Percentiles rank a stretch among this genome's conserved stretches.
Evolutionary conservation across 441 rosid genomes (phyloP).

Genomic region (Dalechampia spathulata): DNA sequence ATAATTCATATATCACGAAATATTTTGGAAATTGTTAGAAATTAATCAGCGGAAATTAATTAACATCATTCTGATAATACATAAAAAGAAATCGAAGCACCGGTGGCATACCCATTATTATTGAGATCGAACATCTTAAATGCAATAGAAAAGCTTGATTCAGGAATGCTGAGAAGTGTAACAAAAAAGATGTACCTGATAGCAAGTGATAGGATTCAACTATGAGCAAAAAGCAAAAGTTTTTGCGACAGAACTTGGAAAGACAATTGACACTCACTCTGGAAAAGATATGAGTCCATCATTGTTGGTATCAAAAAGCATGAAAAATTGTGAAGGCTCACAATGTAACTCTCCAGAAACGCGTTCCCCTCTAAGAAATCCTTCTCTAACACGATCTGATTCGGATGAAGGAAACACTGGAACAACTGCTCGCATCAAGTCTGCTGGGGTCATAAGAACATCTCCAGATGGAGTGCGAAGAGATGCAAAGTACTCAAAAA

Average conservation of each 20-base stretch:
- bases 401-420: constrained; percentile 94
- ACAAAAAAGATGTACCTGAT: constrained; percentile 85
- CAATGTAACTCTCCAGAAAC: constrained; percentile 62
- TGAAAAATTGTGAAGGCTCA: constrained; percentile 65
- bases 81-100: not conserved
- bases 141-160: constrained; percentile 67
- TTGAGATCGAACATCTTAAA: constrained; percentile 88
- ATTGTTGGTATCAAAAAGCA: constrained; percentile 74
- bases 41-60: not conserved
- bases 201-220: not conserved
- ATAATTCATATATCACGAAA: not conserved
- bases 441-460: constrained; percentile 71
- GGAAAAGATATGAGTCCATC: constrained; percentile 85
- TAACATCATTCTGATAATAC: not conserved
- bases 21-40: too few relatives aligned
- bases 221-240: not conserved
- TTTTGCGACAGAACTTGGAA: not conserved
- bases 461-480: constrained; percentile 46
- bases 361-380: constrained; percentile 75
- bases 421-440: constrained; percentile 80
- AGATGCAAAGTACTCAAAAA: constrained; percentile 86
- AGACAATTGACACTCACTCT: constrained; percentile 48
- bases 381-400: constrained; percentile 72
- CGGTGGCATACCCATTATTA: constrained; percentile 55
- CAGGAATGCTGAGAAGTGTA: constrained; percentile 82